These are phyloP conservation scores for Pulveroboletus sp. DNA, from an alignment of 768 basidiomycete species.

Conservation along the genomic window DNA sequence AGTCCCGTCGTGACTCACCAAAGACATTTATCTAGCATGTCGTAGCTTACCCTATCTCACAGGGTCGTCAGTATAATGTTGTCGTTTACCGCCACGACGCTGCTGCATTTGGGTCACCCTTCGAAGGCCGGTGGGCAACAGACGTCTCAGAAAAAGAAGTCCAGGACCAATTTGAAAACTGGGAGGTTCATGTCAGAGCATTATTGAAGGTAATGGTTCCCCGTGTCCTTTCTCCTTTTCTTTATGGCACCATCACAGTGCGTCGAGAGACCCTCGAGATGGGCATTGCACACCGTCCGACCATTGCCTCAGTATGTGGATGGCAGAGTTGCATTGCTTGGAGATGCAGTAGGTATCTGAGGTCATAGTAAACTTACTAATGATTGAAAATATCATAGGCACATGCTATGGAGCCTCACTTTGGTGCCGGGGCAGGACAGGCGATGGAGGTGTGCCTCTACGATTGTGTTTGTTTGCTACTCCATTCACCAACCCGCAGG, in stretches of 20 bases:
- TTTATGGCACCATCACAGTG: constrained; percentile 24
- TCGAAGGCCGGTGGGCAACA: constrained; percentile 28
- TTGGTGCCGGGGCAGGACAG: constrained; percentile 49
- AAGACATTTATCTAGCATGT: constrained; percentile 31
- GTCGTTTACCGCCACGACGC: constrained; percentile 29
- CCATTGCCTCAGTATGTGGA: constrained; percentile 38
- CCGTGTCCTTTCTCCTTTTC: too few species aligned
- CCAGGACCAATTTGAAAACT: constrained; percentile 27
- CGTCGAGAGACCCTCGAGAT: constrained; percentile 36
- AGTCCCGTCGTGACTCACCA: neutral
- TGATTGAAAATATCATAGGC: constrained; percentile 29
- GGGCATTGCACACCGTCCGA: constrained; percentile 43
- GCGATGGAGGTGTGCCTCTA: constrained; percentile 46
- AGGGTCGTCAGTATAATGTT: constrained; percentile 36
- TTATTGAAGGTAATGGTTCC: constrained; percentile 10
- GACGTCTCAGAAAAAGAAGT: constrained; percentile 34
- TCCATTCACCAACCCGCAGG: constrained; percentile 9
- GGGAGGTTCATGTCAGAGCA: constrained; percentile 9
- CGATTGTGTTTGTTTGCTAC: neutral
- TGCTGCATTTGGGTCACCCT: constrained; percentile 28
- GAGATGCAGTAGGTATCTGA: constrained; percentile 42
- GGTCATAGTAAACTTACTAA: neutral
- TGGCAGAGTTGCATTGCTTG: constrained; percentile 43
- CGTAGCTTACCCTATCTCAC: constrained; percentile 38
- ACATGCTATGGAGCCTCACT: constrained; percentile 46